A percentile compares a stretch with the other conserved stretches of the same genome.
These are phyloP conservation scores for Eleusine indica DNA, from an alignment of 176 grass and related monocot species.

Conservation along the genomic window DNA sequence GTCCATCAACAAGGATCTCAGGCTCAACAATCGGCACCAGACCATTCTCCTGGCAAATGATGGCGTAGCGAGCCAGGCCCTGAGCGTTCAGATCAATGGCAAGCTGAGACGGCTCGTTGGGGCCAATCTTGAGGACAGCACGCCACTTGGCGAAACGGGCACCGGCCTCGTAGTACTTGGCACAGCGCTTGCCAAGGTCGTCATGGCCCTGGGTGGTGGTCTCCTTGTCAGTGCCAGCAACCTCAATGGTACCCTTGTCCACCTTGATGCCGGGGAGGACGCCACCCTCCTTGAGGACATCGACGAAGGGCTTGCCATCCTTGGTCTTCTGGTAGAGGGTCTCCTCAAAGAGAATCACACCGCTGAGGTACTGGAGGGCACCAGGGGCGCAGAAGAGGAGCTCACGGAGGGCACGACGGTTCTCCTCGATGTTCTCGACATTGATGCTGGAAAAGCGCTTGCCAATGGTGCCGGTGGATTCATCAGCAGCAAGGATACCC, in stretches of 20 bases:
- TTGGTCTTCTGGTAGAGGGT: constrained; percentile 93
- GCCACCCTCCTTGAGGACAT: constrained; percentile 64
- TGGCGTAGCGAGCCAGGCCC: constrained; percentile 79
- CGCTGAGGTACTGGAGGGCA: constrained; percentile 61
- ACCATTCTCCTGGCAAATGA: constrained; percentile 93
- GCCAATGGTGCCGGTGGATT: constrained; percentile 89
- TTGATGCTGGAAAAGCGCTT: constrained; percentile 88
- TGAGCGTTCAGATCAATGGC: constrained; percentile 81
- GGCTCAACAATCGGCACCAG: constrained; percentile 88
- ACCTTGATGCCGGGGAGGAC: constrained; percentile 87
- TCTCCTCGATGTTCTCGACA: constrained; percentile 83
- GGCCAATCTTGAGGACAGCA: constrained; percentile 77
- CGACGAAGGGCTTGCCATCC: constrained; percentile 79
- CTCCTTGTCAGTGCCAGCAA: constrained; percentile 73
- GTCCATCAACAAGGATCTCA: constrained; percentile 79
- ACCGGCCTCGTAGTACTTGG: constrained; percentile 82
- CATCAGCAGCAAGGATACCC: constrained; percentile 86
- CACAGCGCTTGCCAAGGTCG: constrained; percentile 85
- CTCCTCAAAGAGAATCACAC: constrained; percentile 88
- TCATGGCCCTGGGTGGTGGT: constrained; percentile 87
- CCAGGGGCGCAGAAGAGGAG: constrained; percentile 85
- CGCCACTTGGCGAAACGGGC: constrained; percentile 96
- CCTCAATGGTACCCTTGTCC: constrained; percentile 77
- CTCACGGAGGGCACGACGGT: constrained; percentile 78
- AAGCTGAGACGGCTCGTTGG: constrained; percentile 75